phyloP scores from a whole-genome alignment of 2,329 filamentous ascomycete genomes.

The Triangularia verruculosa region DNA sequence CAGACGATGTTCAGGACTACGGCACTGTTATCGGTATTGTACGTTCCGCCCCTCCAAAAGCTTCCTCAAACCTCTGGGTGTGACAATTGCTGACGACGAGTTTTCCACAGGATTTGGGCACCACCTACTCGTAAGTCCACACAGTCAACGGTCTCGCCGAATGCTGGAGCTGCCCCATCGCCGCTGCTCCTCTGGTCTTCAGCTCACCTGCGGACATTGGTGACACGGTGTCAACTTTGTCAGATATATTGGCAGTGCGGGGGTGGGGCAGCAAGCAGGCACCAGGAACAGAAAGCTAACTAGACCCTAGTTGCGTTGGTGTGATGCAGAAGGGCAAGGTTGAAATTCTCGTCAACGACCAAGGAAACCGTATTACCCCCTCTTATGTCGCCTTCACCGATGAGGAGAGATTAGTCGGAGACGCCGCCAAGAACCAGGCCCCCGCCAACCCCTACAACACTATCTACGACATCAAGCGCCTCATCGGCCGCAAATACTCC shows the following conservation, averaged over 20 bases:
- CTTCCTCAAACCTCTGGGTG: neutral
- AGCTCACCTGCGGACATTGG: neutral
- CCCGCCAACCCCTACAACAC: conserved; percentile 74
- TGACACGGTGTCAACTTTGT: conserved; percentile 18
- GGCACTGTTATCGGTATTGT: conserved; percentile 92
- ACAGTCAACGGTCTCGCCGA: neutral
- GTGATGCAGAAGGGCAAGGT: conserved; percentile 95
- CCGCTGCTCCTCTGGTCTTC: neutral
- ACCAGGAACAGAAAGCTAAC: conserved; percentile 20
- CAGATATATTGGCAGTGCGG: neutral
- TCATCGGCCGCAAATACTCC: conserved; percentile 79
- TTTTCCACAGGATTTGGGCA: conserved; percentile 67
- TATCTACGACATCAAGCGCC: conserved; percentile 80
- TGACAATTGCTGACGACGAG: conserved; percentile 25
- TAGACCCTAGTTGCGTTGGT: conserved; percentile 68
- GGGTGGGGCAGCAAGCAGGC: neutral
- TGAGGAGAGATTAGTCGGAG: conserved; percentile 93
- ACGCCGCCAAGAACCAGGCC: conserved; percentile 96
- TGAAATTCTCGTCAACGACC: conserved; percentile 93
- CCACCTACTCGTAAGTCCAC: conserved; percentile 57
- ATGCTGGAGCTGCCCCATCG: neutral
- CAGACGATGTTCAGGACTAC: conserved; percentile 72
- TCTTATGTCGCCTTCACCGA: conserved; percentile 97
- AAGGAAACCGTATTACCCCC: conserved; percentile 93
- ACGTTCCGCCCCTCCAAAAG: conserved; percentile 24